phyloP scores from a whole-genome alignment of 73 alveolate genomes.

The Uronychia setigera region DNA sequence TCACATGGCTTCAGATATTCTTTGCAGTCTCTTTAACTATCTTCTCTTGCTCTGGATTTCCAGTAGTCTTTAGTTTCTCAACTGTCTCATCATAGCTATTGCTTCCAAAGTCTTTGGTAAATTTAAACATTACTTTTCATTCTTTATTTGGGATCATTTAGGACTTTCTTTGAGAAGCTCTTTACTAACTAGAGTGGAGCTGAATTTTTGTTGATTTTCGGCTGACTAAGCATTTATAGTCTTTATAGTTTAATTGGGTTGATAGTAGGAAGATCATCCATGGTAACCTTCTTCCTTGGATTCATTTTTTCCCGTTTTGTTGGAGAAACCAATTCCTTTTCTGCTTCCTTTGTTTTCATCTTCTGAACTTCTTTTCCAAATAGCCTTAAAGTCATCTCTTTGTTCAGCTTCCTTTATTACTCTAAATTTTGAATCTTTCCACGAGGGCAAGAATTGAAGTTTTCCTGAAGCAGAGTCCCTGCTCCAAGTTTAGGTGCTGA shows the following conservation, averaged over 20 bases:
- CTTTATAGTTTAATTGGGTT: background rate
- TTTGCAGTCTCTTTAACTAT: background rate
- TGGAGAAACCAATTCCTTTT: background rate
- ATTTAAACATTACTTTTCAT: too few species aligned
- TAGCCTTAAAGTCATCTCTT: background rate
- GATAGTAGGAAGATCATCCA: background rate
- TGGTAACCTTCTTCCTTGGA: background rate
- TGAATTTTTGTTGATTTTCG: background rate
- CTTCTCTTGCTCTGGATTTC: background rate
- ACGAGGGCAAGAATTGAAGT: too few species aligned
- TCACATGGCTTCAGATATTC: background rate
- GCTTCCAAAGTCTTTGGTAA: background rate
- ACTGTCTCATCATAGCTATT: background rate
- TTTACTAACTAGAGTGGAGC: background rate
- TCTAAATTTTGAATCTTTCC: too few species aligned
- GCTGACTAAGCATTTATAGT: background rate
- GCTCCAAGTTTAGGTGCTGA: too few species aligned
- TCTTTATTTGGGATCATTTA: too few species aligned
- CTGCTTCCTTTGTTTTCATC: background rate
- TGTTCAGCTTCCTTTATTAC: background rate
- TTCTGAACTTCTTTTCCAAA: background rate
- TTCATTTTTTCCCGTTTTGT: background rate
- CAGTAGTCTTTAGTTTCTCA: background rate
- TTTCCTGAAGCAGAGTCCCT: too few species aligned
- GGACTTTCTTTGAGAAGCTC: background rate